Base-by-base conservation (phyloP, 2,329 filamentous ascomycete species). In the Colletotrichum tanaceti region DNA sequence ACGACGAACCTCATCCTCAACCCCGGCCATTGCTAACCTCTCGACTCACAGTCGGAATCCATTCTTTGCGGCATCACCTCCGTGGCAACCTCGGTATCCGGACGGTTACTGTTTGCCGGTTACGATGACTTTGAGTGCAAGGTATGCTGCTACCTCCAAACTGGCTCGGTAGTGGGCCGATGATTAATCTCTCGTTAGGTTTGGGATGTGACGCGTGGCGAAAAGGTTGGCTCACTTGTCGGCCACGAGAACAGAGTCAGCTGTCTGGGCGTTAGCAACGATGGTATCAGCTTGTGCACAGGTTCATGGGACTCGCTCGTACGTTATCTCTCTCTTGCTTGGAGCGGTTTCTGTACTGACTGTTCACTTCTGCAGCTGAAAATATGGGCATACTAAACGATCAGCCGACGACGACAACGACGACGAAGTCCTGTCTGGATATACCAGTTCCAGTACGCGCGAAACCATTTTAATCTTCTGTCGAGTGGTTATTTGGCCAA, bases 81-180 rank as follows among this genome's bases (percentile, higher is more conserved):
- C 5, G 96, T 99, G 55, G 96, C 95, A 68, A 98, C 97, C 75
- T 99, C 96, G 18, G 95, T 99, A 16, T 99, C 96, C 66, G 96
- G 96, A 68, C 90, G 96, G 78, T 85, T 99, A 76, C 85, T 99
- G 47, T 99, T 99, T 79, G 96, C 96, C 64, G 96, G 96, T 73
- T 99, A 99, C 77, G 96, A 99, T 77, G 96, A 99, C 79, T 99
- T 97, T 77, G 96, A 99, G 83, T 99, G 96, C 94, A 99, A 98
- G 91, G 95, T 97, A 85, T 77, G 89, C 28, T 44, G 13, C 14
- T n/a, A 5, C 9, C 18, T 22, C 35, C 22, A 1, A n/a, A 16
- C 10, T 6, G n/a, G 11, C 28, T 18, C 9, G 28, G 28, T 68
- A 39, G 49, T 57, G 62, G 44, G n/a, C 44, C 10, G 47, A 68